A percentile compares a stretch with the other conserved stretches of the same genome.
These are phyloP conservation scores for Cordyceps pruinosa DNA, from an alignment of 2,329 filamentous ascomycete genomes.

Conservation along the genomic window DNA sequence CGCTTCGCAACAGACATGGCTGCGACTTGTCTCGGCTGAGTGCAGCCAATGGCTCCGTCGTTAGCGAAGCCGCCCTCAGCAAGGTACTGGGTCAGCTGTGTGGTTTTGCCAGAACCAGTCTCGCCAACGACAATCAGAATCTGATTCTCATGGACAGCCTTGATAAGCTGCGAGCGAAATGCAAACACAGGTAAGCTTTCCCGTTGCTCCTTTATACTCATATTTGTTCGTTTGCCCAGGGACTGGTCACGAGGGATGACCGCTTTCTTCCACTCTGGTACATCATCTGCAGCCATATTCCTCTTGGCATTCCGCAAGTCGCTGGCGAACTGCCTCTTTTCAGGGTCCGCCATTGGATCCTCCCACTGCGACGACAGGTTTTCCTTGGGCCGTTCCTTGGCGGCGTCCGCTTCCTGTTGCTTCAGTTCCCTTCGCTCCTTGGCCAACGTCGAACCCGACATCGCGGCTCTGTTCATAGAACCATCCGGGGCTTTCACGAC, in stretches of 20 bases:
- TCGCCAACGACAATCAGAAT: constrained; percentile 94
- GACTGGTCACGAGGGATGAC: constrained; percentile 73
- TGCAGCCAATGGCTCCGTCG: constrained; percentile 86
- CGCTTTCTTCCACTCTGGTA: constrained; percentile 90
- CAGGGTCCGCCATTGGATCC: constrained; percentile 85
- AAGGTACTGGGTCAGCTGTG: constrained; percentile 89
- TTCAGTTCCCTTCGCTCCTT: constrained; percentile 86
- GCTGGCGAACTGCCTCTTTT: constrained; percentile 80
- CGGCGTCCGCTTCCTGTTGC: constrained; percentile 76
- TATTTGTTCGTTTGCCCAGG: constrained; percentile 76
- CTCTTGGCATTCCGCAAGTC: constrained; percentile 67
- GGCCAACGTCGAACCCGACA: constrained; percentile 81
- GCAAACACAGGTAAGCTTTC: constrained; percentile 83
- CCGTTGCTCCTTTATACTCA: constrained; percentile 93
- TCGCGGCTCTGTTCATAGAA: constrained; percentile 93
- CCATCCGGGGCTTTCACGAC: constrained; percentile 97
- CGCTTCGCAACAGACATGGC: constrained; percentile 97
- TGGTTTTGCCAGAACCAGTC: constrained; percentile 87
- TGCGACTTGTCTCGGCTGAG: constrained; percentile 91
- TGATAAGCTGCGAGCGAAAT: constrained; percentile 79
- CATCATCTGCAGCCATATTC: constrained; percentile 54
- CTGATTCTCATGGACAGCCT: constrained; percentile 82
- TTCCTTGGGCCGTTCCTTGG: constrained; percentile 68
- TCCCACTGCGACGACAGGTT: constrained; percentile 91
- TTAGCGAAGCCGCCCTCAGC: constrained; percentile 88